Evolutionary conservation across 2,329 filamentous ascomycete species (phyloP).

Genomic region (Ophiostoma sp.): DNA sequence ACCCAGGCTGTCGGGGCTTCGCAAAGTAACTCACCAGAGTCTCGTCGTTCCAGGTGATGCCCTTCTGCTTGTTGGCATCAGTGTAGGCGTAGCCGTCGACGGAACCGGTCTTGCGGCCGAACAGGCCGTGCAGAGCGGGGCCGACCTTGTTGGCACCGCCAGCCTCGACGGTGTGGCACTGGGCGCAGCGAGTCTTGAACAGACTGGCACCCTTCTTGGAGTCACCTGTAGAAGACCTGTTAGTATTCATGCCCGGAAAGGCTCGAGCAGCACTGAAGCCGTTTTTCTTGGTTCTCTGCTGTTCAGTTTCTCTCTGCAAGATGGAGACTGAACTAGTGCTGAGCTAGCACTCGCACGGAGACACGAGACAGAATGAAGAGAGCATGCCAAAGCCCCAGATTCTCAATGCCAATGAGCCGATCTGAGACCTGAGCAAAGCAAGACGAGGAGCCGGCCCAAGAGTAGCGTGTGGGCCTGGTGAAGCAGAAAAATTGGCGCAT

Average conservation of each 20-base stretch:
- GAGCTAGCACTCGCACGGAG: too few relatives aligned
- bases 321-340: too few relatives aligned
- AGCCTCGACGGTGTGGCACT: slow-evolving; percentile 94
- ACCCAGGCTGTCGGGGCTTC: too few relatives aligned
- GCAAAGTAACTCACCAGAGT: slow-evolving; percentile 60
- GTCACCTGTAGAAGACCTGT: slow-evolving; percentile 59
- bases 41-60: slow-evolving; percentile 77
- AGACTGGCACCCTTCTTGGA: slow-evolving; percentile 94
- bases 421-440: not conserved
- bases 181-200: slow-evolving; percentile 98
- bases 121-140: slow-evolving; percentile 93
- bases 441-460: not conserved
- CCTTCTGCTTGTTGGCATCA: slow-evolving; percentile 99
- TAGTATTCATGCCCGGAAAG: not conserved
- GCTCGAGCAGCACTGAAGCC: not conserved
- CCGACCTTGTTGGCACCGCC: slow-evolving; percentile 97
- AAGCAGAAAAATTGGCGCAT: slow-evolving; percentile 3
- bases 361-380: too few relatives aligned
- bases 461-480: not conserved
- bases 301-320: not conserved
- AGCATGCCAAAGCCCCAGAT: too few relatives aligned
- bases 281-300: not conserved
- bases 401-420: not conserved
- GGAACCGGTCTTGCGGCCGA: slow-evolving; percentile 89
- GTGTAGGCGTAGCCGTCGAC: slow-evolving; percentile 95